Conservation (phyloP, 2,329 filamentous ascomycete species). For the Moelleriella libera region DNA sequence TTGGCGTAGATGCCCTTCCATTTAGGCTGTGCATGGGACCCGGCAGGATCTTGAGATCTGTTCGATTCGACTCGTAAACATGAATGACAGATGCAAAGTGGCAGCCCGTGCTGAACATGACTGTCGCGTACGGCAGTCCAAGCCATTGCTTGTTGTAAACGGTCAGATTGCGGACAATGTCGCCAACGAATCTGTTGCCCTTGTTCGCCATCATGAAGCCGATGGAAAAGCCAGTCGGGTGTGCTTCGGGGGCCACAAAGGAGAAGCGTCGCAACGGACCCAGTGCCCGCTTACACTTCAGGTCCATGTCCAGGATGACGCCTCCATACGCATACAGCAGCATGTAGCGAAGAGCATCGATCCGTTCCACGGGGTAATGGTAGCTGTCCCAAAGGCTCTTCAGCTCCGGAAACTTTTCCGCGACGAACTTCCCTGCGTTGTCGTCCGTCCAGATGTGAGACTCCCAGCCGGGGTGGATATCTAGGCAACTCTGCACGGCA, state of each 20-base stretch:
- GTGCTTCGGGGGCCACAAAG: constrained; percentile 24
- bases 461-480: constrained; percentile 19
- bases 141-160: constrained; percentile 23
- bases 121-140: constrained; percentile 22
- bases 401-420: constrained; percentile 10
- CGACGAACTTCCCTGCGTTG: constrained; percentile 7
- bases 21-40: constrained; percentile 24
- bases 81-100: constrained; percentile 27
- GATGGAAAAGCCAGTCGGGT: constrained; percentile 24
- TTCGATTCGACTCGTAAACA: constrained; percentile 17
- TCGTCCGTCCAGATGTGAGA: constrained; percentile 10
- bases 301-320: constrained; percentile 11
- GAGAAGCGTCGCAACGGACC: constrained; percentile 24
- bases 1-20: constrained; percentile 21
- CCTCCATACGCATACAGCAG: constrained; percentile 19
- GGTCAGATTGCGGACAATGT: constrained; percentile 17
- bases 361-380: constrained; percentile 54
- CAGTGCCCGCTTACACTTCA: constrained; percentile 22
- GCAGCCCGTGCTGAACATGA: constrained; percentile 28
- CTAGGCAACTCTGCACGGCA: constrained; percentile 17
- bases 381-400: constrained; percentile 34
- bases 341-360: constrained; percentile 54
- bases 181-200: constrained; percentile 17
- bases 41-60: constrained; percentile 19
- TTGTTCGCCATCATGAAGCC: constrained; percentile 25